Evolutionary conservation across 228 moss, liverwort and hornwort species (phyloP).

Genomic region (Sphagnum fallax): DNA sequence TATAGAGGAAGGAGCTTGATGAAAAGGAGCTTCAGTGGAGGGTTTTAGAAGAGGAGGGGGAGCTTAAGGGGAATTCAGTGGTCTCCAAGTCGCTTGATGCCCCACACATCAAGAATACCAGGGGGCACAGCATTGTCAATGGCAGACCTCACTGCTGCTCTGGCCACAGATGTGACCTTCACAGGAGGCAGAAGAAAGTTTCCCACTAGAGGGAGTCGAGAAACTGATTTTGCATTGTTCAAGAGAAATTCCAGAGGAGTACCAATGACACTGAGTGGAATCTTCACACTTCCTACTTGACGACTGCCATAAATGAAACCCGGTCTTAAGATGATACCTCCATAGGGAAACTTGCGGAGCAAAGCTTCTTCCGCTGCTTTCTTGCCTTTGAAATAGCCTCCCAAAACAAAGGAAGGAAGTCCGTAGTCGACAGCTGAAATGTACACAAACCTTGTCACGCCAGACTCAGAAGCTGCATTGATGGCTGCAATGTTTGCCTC

Average conservation of each 20-base stretch:
- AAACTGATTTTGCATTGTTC: conserved; percentile 41
- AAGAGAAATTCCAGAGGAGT: conserved; percentile 63
- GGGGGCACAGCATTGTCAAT: conserved; percentile 73
- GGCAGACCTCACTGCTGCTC: conserved; percentile 73
- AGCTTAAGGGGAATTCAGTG: not conserved
- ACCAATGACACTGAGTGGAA: conserved; percentile 68
- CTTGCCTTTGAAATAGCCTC: conserved; percentile 87
- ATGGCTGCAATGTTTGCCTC: conserved; percentile 73
- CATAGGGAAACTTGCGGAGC: conserved; percentile 63
- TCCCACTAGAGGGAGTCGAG: conserved; percentile 60
- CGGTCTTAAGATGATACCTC: conserved; percentile 73
- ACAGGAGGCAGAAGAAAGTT: conserved; percentile 79
- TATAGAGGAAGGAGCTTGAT: too few species aligned
- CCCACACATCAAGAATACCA: conserved; percentile 86
- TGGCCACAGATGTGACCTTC: conserved; percentile 69
- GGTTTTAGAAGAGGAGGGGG: too few species aligned
- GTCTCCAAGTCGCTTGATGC: conserved; percentile 60
- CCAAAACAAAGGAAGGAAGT: conserved; percentile 58
- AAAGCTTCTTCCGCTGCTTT: conserved; percentile 74
- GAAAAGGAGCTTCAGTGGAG: too few species aligned
- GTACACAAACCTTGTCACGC: conserved; percentile 77
- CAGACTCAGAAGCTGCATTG: conserved; percentile 47
- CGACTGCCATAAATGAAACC: conserved; percentile 86
- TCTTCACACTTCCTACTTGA: conserved; percentile 58
- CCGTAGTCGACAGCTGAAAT: conserved; percentile 77